Conservation (phyloP, 805 yeast species). For the Sugiyamaella mastotermitis region DNA sequence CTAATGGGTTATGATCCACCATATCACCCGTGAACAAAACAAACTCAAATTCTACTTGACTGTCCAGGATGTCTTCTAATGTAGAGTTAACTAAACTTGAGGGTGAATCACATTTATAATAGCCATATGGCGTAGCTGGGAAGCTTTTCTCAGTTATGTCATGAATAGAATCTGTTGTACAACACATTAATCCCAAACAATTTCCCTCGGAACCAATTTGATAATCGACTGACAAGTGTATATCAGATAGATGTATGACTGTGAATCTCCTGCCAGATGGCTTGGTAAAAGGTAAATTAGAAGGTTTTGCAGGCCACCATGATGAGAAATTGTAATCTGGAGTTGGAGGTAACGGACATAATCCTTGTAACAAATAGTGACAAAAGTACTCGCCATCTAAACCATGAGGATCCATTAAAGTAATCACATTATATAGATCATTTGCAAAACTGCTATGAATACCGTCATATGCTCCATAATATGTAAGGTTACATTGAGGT, state of each 20-base stretch:
- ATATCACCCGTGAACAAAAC: constrained; percentile 69
- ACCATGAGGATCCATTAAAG: constrained; percentile 46
- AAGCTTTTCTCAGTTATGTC: constrained; percentile 34
- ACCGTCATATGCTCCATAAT: neutral
- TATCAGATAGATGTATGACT: constrained; percentile 61
- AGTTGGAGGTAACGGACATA: constrained; percentile 49
- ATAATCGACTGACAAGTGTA: constrained; percentile 51
- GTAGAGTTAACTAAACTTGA: constrained; percentile 55
- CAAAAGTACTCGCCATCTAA: constrained; percentile 60
- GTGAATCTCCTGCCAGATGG: constrained; percentile 39
- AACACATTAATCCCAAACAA: constrained; percentile 51
- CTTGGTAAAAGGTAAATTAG: constrained; percentile 17
- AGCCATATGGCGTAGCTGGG: constrained; percentile 55
- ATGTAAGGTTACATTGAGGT: neutral
- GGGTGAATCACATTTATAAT: constrained; percentile 64
- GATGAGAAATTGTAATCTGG: constrained; percentile 42
- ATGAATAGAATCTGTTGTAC: constrained; percentile 33
- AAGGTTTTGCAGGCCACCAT: constrained; percentile 42
- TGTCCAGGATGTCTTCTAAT: constrained; percentile 22
- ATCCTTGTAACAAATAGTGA: constrained; percentile 40
- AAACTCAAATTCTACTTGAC: constrained; percentile 40
- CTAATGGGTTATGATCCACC: constrained; percentile 57
- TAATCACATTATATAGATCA: constrained; percentile 47
- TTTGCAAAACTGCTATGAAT: constrained; percentile 19
- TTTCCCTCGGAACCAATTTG: constrained; percentile 41